Evolutionary conservation across 2,329 filamentous ascomycete species (phyloP).

Genomic region (Ambrosiella cleistominuta): DNA sequence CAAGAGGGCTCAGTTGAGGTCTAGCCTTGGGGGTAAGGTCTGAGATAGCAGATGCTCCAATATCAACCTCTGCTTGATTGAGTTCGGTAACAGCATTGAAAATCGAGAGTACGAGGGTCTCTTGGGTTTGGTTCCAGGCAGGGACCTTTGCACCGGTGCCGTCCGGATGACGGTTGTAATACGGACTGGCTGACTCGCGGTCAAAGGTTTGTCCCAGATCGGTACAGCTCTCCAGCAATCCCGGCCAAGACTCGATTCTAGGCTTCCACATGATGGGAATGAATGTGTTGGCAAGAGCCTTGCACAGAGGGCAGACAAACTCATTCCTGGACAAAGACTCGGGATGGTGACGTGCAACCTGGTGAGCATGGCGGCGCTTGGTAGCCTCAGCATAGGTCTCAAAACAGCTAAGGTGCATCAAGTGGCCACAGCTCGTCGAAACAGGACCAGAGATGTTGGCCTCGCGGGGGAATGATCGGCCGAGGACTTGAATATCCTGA

Average conservation of each 20-base stretch:
- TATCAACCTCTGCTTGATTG: too few relatives aligned
- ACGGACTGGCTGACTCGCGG: slow-evolving; percentile 28
- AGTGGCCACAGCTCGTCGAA: slow-evolving; percentile 83
- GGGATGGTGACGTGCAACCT: slow-evolving; percentile 87
- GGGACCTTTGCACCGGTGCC: too few relatives aligned
- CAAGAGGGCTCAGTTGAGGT: too few relatives aligned
- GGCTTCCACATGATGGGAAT: slow-evolving; percentile 90
- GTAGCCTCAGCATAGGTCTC: slow-evolving; percentile 80
- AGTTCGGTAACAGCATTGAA: too few relatives aligned
- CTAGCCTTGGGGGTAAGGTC: too few relatives aligned
- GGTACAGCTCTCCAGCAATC: slow-evolving; percentile 1
- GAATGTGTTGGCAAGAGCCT: slow-evolving; percentile 88
- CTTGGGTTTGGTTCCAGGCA: too few relatives aligned
- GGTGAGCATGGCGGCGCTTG: slow-evolving; percentile 65
- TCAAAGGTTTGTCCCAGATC: slow-evolving; percentile 43
- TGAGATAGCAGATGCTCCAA: too few relatives aligned
- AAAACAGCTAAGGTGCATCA: slow-evolving; percentile 97
- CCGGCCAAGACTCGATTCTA: slow-evolving; percentile 6
- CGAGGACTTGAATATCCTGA: slow-evolving; percentile 52
- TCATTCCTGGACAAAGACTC: slow-evolving; percentile 65
- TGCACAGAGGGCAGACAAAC: slow-evolving; percentile 92
- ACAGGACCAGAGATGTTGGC: slow-evolving; percentile 57
- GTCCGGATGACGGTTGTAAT: not conserved
- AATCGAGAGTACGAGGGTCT: too few relatives aligned
- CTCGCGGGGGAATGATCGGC: slow-evolving; percentile 67